phyloP scores from a whole-genome alignment of 805 yeast genomes.

The Monosporozyma yasuniensis region DNA sequence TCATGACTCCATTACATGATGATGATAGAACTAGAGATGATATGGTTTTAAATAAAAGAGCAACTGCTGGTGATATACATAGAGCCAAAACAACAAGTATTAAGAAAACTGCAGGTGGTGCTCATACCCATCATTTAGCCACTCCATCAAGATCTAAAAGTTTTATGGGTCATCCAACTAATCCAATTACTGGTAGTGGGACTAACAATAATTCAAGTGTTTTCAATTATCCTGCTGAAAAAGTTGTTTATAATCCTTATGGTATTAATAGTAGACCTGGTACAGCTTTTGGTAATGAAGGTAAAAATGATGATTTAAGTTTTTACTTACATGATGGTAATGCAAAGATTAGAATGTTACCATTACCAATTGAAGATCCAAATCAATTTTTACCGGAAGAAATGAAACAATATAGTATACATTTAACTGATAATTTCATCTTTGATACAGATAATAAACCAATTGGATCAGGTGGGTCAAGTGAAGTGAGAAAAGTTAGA shows the following conservation, averaged over 20 bases:
- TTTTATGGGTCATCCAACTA: conserved; percentile 8
- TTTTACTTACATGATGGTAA: conserved; percentile 32
- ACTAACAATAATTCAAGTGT: background rate
- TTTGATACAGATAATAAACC: conserved; percentile 38
- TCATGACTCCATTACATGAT: conserved; percentile 9
- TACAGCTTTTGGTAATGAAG: conserved; percentile 7
- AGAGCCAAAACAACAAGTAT: conserved; percentile 2
- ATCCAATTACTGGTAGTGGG: background rate
- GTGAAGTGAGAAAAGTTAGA: conserved; percentile 49
- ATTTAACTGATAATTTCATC: conserved; percentile 49
- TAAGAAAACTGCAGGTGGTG: conserved; percentile 2
- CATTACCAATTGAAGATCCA: conserved; percentile 58
- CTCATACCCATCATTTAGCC: conserved; percentile 9
- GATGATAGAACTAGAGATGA: background rate
- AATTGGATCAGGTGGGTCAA: conserved; percentile 68
- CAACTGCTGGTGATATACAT: conserved; percentile 1
- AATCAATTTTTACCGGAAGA: conserved; percentile 50
- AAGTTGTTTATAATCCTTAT: conserved; percentile 53
- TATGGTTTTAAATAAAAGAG: background rate
- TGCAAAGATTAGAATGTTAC: conserved; percentile 38
- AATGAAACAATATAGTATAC: conserved; percentile 40
- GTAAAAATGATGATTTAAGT: conserved; percentile 18
- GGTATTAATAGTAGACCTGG: conserved; percentile 32
- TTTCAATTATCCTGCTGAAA: conserved; percentile 25
- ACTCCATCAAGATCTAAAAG: conserved; percentile 10